phyloP scores from a whole-genome alignment of 441 rosid genomes.

The Adansonia grandidieri region DNA sequence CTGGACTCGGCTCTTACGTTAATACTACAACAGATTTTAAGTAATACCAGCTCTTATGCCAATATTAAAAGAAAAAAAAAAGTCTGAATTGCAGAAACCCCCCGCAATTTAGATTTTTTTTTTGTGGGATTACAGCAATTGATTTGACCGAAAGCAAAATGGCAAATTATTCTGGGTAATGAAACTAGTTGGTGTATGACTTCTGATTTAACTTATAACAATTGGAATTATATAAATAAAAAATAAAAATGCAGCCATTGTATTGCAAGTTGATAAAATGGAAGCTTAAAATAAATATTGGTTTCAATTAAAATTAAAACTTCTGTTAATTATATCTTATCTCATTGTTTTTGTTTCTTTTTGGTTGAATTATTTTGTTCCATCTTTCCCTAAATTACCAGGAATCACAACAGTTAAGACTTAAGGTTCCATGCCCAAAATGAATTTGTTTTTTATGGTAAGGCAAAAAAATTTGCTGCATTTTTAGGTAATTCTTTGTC shows the following conservation, averaged over 20 bases:
- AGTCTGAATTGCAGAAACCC: neutral
- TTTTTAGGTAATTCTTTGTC: too few relatives aligned
- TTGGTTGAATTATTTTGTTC: neutral
- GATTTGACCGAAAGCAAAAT: neutral
- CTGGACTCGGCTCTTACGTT: conserved; percentile 9
- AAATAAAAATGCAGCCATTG: neutral
- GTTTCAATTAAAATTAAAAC: neutral
- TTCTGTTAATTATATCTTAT: neutral
- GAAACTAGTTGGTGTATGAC: neutral
- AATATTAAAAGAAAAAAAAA: neutral
- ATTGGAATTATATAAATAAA: neutral
- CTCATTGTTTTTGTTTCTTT: conserved; percentile 15
- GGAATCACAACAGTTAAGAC: neutral
- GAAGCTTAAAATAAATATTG: neutral
- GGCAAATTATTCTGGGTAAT: neutral
- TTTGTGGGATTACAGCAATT: neutral
- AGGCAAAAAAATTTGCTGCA: neutral
- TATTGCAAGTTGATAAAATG: neutral
- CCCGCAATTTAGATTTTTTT: neutral
- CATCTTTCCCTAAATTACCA: neutral
- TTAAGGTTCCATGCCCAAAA: neutral
- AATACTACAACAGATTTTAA: neutral
- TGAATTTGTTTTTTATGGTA: neutral
- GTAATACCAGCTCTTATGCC: neutral
- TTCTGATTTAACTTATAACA: neutral